Conservation (phyloP, 768 basidiomycete genomes). For the Psilocybe azurescens region DNA sequence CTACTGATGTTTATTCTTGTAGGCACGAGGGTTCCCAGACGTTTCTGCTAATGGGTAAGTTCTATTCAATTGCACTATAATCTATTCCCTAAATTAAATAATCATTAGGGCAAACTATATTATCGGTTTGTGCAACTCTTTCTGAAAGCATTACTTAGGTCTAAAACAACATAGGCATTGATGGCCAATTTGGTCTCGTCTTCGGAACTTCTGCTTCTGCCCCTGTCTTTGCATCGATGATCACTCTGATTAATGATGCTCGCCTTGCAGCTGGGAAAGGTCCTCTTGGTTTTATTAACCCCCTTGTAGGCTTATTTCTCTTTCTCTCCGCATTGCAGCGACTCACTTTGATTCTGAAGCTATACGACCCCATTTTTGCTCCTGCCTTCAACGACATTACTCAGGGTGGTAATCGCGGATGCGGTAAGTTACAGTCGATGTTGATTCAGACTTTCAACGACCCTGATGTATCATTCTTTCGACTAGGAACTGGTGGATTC, state of each 20-base stretch:
- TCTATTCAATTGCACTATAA: not conserved
- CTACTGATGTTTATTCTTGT: not conserved
- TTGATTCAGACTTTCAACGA: not conserved
- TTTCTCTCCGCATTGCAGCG: not conserved
- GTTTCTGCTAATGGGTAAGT: conserved; percentile 52
- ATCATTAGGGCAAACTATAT: conserved; percentile 42
- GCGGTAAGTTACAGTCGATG: conserved; percentile 14
- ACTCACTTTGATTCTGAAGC: conserved; percentile 12
- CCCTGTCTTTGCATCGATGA: conserved; percentile 47
- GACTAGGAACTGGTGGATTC: conserved; percentile 38
- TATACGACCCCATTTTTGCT: conserved; percentile 24
- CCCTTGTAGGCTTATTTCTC: conserved; percentile 30
- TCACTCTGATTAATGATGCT: conserved; percentile 59
- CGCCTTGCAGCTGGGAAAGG: conserved; percentile 45
- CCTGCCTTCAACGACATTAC: conserved; percentile 31
- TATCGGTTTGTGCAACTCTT: conserved; percentile 32
- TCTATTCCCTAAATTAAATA: not conserved
- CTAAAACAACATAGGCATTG: conserved; percentile 32
- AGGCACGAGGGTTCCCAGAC: conserved; percentile 57
- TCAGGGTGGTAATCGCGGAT: conserved; percentile 28
- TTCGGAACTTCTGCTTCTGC: conserved; percentile 50
- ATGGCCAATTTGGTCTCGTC: conserved; percentile 37
- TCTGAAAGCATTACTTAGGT: not conserved
- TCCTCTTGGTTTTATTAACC: conserved; percentile 56
- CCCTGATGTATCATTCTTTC: not conserved